Evolutionary conservation across 495 filamentous ascomycete genomes (phyloP), one percentile per base, ranked within the genome.

Genomic region (Talaromyces trachyspermus): DNA sequence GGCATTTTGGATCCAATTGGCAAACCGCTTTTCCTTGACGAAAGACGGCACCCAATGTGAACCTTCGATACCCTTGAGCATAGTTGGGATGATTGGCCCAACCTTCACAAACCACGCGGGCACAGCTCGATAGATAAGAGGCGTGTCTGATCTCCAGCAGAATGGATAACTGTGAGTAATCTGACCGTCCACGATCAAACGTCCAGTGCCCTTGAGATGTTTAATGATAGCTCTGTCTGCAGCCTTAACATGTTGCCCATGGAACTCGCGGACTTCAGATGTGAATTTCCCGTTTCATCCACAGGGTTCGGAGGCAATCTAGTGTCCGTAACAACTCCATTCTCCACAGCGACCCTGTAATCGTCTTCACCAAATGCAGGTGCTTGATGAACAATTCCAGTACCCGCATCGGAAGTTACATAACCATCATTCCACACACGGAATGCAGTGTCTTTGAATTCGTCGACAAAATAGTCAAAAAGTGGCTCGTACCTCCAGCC

Each of bases 341-440:
- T 65, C 49, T 86, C 79, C 49, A 90, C 54, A 2, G 87, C 88
- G 33, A 91, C 80, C 52, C 81, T 82, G 72, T 95, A 98, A 81
- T 98, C 92, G 48, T 97, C 92, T 65, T 95, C 89, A 74, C 92
- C 92, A 61, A 90, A 97, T 0, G 89, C 89, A 9, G 94, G 94
- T 10, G 94, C 76, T 64, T 97, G 90, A 66, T 98, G 92, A 20
- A 98, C 92, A 44, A 98, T 83, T 58, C 92, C 92, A 19, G 89
- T 89, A 79, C 92, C 92, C 57, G 86, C 89, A 50, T 95, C 91
- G 18, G 86, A 79, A 15, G 88, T 94, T 37, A 97, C 94, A 63
- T 98, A 97, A 2, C 72, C 79, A 25, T 87, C 92, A 53, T 86
- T 91, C 53, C 95, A 58, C 9, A 98, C 86, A 43, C 74, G 78